Evolutionary conservation across 2,329 filamentous ascomycete species (phyloP), one percentile per base, ranked within the genome.

Genomic region (Falciphora oryzae): DNA sequence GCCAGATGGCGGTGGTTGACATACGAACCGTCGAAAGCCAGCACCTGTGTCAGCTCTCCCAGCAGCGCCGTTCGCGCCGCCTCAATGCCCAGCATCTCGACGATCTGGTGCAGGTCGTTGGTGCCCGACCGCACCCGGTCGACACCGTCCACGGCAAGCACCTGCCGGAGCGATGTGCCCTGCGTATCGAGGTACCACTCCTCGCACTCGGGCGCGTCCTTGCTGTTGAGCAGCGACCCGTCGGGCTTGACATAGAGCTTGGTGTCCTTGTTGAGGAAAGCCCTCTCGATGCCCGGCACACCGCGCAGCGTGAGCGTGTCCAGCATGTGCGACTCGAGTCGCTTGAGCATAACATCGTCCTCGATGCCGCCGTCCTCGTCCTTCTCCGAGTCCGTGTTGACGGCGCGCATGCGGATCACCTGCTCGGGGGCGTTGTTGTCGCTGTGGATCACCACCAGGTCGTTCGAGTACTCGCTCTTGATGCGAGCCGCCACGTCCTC

Each of bases 1-100:
- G 93, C 91, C 81, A 99, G 88, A 81, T 99, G 95, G 73, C 95
- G 93, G 79, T 98, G 93, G 77, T 99, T 99, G 84, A 99, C 95
- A 76, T 99, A 99, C 18, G 95, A 98, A 85, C 96, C 96, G 75
- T 98, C 95, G 75, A 99, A 99, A 31, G 95, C 93, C 80, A 99
- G 80, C 74, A 99, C 95, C 73, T 92, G 89, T 35, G 90, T 92
- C 82, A 99, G 79, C 75, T 99, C 96, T 67, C 90, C 89, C 70
- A 97, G 87, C 65, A 99, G 83, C 64, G 93, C 91, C 61, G 90
- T 87, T 72, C 95, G 90, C 67, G 93, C 93, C 69, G 93, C 96
- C 75, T 99, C 95, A 68, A 99, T 99, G 74, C 95, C 95, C 68
- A 99, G 95, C 13, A 97, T 92, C 69, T 94, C 90, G 59, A 97